phyloP scores from a whole-genome alignment of 177 flowering plant genomes.

The Vitis hybrid region DNA sequence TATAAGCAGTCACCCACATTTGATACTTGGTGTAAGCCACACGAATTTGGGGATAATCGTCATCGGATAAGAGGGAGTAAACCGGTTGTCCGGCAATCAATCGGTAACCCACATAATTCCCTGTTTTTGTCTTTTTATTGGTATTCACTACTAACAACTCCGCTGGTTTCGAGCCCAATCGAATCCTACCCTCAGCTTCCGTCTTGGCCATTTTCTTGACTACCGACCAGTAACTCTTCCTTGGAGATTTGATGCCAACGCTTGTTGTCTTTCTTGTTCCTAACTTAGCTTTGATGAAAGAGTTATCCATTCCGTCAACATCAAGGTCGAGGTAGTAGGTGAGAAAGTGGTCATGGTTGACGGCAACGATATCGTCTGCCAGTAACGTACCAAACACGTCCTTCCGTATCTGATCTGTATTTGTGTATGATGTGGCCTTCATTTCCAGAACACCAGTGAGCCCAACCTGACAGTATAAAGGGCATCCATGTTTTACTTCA shows the following conservation, averaged over 20 bases:
- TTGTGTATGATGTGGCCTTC: slow-evolving; percentile 40
- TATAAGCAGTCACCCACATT: slow-evolving; percentile 60
- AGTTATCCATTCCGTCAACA: slow-evolving; percentile 23
- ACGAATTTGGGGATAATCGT: slow-evolving; percentile 57
- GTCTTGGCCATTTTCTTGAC: slow-evolving; percentile 35
- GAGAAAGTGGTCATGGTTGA: slow-evolving; percentile 56
- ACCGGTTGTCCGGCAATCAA: slow-evolving; percentile 36
- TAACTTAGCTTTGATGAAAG: slow-evolving; percentile 37
- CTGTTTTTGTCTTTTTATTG: slow-evolving; percentile 43
- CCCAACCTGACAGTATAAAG: slow-evolving; percentile 36
- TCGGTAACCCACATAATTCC: slow-evolving; percentile 54
- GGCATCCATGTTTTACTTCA: neutral
- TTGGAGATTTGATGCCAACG: slow-evolving; percentile 25
- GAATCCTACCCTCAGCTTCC: slow-evolving; percentile 39
- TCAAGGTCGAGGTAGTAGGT: slow-evolving; percentile 29
- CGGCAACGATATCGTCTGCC: slow-evolving; percentile 38
- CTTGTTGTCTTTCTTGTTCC: slow-evolving; percentile 16
- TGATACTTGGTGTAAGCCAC: slow-evolving; percentile 51
- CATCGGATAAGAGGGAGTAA: slow-evolving; percentile 39
- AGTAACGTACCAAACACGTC: slow-evolving; percentile 40
- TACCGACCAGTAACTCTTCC: slow-evolving; percentile 60
- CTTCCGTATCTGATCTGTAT: slow-evolving; percentile 27
- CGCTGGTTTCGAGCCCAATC: slow-evolving; percentile 36
- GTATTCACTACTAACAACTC: slow-evolving; percentile 47
- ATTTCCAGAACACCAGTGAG: slow-evolving; percentile 48